Base-by-base conservation (phyloP, 2,329 filamentous ascomycete species). In the Colletotrichum sansevieriae region DNA sequence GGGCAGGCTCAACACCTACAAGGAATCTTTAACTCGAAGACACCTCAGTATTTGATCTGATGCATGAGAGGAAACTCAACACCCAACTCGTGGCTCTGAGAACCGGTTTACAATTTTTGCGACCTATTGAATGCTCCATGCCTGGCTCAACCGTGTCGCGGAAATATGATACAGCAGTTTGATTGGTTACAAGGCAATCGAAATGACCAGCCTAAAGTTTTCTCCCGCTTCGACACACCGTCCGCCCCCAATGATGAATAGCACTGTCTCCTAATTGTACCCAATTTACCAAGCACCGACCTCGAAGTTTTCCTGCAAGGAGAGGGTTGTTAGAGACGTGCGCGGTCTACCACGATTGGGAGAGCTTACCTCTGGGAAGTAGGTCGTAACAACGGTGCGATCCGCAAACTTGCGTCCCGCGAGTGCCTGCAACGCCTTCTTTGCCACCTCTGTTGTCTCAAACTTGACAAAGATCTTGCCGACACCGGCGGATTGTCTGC, bases 401-500 rank as follows among this genome's bases (percentile, higher is more conserved):
- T 98, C 94, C 0, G 95, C 93, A 78, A 99, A 99, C 79, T 98
- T 98, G 72, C 97, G 88, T 54, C 96, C 96, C 35, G 97, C 96
- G 74, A 99, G 84, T n/a, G 94, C 91, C 75, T 91, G 90, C 65
- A 99, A 84, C 8, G 96, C 97, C 76, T 93, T 95, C 71, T 92
- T 91, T 20, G 95, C 93, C 9, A 91, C 89, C 58, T 94, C 93
- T 2, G 88, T 83, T 3, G 85, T 88, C 72, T 96, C 93, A 76
- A 94, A 99, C 79, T 98, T 98, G 83, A 99, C 91, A 78, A 91
- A 99, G 73, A 99, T 98, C 86, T 98, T 99, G 78, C 96, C 96
- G 22, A 99, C 94, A 54, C 96, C 96, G 35, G 93, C 88, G 22
- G 91, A 93, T 77, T 96, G 92, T 74, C 94, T 90, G 78, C 90